These are phyloP conservation scores for Platanthera zijinensis DNA, from an alignment of 106 monocot genomes.

Conservation along the genomic window DNA sequence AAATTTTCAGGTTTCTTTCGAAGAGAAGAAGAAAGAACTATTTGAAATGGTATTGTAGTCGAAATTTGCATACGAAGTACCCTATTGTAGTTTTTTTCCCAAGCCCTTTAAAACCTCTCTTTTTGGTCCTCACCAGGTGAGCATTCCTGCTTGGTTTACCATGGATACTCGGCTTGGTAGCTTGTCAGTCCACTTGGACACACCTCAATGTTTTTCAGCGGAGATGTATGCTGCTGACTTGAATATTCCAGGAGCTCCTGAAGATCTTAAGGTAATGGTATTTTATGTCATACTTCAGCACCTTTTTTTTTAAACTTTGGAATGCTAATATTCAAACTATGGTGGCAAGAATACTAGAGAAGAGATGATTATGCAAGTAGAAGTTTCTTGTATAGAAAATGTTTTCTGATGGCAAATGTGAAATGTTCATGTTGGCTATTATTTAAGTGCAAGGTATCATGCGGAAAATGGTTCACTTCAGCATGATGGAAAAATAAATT, in stretches of 20 bases:
- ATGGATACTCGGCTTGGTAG: constrained; percentile 88
- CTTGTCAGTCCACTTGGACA: constrained; percentile 86
- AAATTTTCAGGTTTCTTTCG: constrained; percentile 71
- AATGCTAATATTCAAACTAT: too few species aligned
- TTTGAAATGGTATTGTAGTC: constrained; percentile 82
- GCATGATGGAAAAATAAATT: too few species aligned
- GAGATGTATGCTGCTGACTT: constrained; percentile 95
- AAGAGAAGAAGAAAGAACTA: constrained; percentile 86
- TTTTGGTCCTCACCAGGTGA: constrained; percentile 37
- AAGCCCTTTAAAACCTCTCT: not conserved
- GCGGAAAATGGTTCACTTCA: too few species aligned
- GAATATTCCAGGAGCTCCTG: constrained; percentile 55
- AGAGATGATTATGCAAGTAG: too few species aligned
- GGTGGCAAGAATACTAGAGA: too few species aligned
- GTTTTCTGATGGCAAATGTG: too few species aligned
- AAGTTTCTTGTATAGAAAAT: too few species aligned
- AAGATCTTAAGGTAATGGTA: constrained; percentile 67
- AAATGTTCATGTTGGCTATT: too few species aligned
- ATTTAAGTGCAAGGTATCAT: too few species aligned
- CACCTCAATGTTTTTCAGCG: constrained; percentile 91
- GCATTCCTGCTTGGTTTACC: constrained; percentile 96
- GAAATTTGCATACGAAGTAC: not conserved
- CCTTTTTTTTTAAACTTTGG: too few species aligned
- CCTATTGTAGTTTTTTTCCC: not conserved
- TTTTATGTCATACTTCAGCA: not conserved